Evolutionary conservation across 2,329 filamentous ascomycete species (phyloP), one percentile per base, ranked within the genome.

Genomic region (Neophaeococcomyces aloes): DNA sequence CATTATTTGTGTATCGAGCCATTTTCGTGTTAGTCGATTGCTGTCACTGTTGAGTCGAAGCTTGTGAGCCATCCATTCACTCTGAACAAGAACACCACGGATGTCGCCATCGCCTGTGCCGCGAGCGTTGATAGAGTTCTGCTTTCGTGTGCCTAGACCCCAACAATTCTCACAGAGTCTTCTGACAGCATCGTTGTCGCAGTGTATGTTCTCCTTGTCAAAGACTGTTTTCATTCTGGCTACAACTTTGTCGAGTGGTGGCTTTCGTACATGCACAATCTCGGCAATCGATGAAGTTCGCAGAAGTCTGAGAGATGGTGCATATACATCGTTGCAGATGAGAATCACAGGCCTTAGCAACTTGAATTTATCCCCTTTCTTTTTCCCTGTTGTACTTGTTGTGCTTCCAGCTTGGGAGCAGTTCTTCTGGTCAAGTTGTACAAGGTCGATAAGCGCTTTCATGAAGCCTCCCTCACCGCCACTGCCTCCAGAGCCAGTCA

Each of bases 321-420:
- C 87, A 58, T 98, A 98, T 1, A 96, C 79, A 61, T 98, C 93
- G 56, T 98, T 98, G 68, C 91, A 98, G 54, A 98, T 91, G 37
- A 98, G 71, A 39, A 98, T 86, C 23, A 98, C 70, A 0, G 91
- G 91, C 35, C 91, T 75, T 65, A 94, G 76, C 49, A 95, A 74
- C 32, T 83, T 77, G 59, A 98, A 98, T 46, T 81, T 82, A 56
- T 96, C 89, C 0, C 81, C 81, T 59, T 86, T 89, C 62, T 76
- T 86, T 48, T 71, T 64, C 33, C 52, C 51, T 8, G 46, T 49
- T 7, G 55, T 53, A 14, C 4, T 21, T 15, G 29, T 11, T 15
- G 14, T 31, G 10, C 32, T n/a, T 3, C 60, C 61, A 8, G 61
- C 44, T 13, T 54, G 58, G 29, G 57, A 63, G 1, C 70, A 73